These are phyloP conservation scores for Botryotinia narcissicola DNA, from an alignment of 2,329 filamentous ascomycete genomes.

Conservation along the genomic window DNA sequence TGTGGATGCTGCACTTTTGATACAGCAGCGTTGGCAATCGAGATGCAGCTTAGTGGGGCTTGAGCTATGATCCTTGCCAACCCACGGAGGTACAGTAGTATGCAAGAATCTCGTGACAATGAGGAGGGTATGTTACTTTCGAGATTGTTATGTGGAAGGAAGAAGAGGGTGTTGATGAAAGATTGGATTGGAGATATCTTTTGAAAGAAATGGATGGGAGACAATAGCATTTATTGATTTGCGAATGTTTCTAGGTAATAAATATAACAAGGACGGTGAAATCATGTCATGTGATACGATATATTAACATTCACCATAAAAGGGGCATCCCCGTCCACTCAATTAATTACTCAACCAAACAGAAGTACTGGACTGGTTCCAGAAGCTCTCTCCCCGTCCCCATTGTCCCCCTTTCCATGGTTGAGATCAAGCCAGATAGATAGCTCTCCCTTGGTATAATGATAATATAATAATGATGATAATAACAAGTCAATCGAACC, in stretches of 20 bases:
- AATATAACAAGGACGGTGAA: background rate
- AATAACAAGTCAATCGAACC: background rate
- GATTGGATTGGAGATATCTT: too few relatives aligned
- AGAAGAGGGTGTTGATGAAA: background rate
- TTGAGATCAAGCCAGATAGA: background rate
- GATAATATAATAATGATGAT: background rate
- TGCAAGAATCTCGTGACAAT: constrained; percentile 6
- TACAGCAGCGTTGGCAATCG: constrained; percentile 23
- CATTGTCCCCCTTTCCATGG: background rate
- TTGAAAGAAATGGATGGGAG: background rate
- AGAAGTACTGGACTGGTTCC: background rate
- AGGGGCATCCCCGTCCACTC: constrained; percentile 11
- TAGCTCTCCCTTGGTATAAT: background rate
- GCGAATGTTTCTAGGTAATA: background rate
- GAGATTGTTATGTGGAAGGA: background rate
- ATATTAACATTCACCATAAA: background rate
- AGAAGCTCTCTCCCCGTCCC: background rate
- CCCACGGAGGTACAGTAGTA: background rate
- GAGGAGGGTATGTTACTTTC: background rate
- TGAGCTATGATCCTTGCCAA: constrained; percentile 11
- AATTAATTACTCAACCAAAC: background rate
- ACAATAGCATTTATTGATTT: background rate
- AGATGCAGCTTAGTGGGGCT: constrained; percentile 21
- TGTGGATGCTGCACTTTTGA: constrained; percentile 20
- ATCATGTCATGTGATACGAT: constrained; percentile 1